These are phyloP conservation scores for Colletotrichum tropicale DNA, from an alignment of 2,329 filamentous ascomycete genomes.

Conservation along the genomic window DNA sequence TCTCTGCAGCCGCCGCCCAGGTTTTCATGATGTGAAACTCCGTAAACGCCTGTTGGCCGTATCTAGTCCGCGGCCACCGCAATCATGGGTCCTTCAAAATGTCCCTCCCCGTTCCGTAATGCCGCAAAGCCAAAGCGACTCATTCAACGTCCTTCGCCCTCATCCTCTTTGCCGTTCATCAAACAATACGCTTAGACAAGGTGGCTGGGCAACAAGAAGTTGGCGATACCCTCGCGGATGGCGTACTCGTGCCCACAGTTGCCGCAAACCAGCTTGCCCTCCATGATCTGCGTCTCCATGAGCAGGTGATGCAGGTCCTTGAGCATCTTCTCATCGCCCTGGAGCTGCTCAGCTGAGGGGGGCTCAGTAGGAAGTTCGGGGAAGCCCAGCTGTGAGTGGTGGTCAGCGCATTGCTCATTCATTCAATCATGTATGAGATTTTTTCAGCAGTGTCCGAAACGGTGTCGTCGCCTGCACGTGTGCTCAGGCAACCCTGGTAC, in stretches of 20 bases:
- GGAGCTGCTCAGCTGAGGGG: constrained; percentile 66
- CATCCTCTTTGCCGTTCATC: neutral
- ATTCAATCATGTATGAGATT: neutral
- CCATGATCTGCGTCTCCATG: constrained; percentile 86
- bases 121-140: neutral
- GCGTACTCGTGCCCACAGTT: constrained; percentile 94
- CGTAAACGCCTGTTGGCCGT: constrained; percentile 3
- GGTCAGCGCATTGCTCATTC: neutral
- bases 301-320: constrained; percentile 81
- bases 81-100: neutral
- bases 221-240: constrained; percentile 94
- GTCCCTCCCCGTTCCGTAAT: neutral
- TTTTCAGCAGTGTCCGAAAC: neutral
- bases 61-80: neutral
- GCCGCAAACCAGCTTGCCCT: constrained; percentile 88
- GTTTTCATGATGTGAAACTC: constrained; percentile 5
- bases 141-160: neutral
- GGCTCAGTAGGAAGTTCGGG: constrained; percentile 70
- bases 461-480: neutral
- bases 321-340: constrained; percentile 71
- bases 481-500: neutral
- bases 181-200: constrained; percentile 60
- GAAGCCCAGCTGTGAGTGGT: constrained; percentile 72
- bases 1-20: neutral
- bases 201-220: constrained; percentile 93